Base-by-base conservation (phyloP, 75 land plant species). In the Sequoia sempervirens region DNA sequence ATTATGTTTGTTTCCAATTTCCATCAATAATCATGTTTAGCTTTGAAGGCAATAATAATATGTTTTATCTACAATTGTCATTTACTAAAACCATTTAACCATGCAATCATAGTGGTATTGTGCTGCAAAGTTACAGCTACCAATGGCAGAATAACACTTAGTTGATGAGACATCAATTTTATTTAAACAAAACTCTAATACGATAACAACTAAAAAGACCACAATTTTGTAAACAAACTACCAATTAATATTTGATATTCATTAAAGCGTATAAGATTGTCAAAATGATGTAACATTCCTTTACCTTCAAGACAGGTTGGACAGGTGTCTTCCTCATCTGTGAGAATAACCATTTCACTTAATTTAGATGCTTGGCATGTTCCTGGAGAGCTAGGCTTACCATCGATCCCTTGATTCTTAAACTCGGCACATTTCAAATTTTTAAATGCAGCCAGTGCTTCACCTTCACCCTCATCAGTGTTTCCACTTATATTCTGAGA, bases 271-370 rank as follows among this genome's bases (percentile, higher is more conserved):
- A 45, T 69, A 78, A 41, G 4, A 78, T 41, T 78, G 9, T 4
- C 14, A 26, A n/a, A 78, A n/a, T 78, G 14, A 80, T 80, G 34
- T 28, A 80, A 28, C 15, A 80, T 14, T 40, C 5, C 37, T 28
- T 50, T 82, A 90, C 91, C 91, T 87, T 90, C 91, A 85, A 90
- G 87, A 82, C 91, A 90, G 20, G 56, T 90, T 17, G 91, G 89
- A 58, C 91, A 90, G 10, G 75, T 84, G 81, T 90, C 91, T 81
- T 90, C 91, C 43, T 88, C 91, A 81, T 85, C 82, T 3, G 36
- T 53, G 14, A 84, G 36, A n/a, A 46, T 23, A 46, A 80, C 43
- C 50, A 80, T 47, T 36, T 47, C 85, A 52, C 75, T 75, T 23
- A 72, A 66, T 54, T 79, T 85, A 30, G 50, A 70, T 28, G 34